Evolutionary conservation across 1,284 basidiomycete species (phyloP).

Genomic region (Ceratobasidium sp.): DNA sequence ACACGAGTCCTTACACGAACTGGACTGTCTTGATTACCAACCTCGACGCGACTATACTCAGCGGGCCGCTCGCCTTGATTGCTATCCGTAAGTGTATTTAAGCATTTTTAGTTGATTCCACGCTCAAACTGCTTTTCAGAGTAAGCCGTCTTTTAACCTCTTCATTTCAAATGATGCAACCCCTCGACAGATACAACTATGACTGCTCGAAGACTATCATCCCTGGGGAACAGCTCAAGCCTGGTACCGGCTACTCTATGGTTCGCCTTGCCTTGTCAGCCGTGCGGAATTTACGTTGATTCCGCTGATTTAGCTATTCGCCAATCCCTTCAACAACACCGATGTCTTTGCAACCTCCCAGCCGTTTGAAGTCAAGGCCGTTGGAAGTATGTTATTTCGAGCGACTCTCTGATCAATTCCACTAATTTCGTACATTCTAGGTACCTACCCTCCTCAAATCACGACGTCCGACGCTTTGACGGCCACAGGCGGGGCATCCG

Average conservation of each 20-base stretch:
- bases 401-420: neutral
- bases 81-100: conserved; percentile 40
- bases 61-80: conserved; percentile 46
- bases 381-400: conserved; percentile 45
- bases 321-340: conserved; percentile 21
- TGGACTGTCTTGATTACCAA: conserved; percentile 49
- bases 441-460: conserved; percentile 48
- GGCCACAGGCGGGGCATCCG: conserved; percentile 27
- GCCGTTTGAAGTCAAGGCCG: conserved; percentile 49
- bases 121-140: neutral
- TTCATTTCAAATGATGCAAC: neutral
- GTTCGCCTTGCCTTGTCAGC: conserved; percentile 19
- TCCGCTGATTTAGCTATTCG: conserved; percentile 18
- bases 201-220: conserved; percentile 49
- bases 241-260: conserved; percentile 47
- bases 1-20: conserved; percentile 46
- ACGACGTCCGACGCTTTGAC: conserved; percentile 38
- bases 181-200: conserved; percentile 36
- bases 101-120: neutral
- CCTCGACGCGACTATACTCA: conserved; percentile 38
- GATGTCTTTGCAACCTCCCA: conserved; percentile 46
- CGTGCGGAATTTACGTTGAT: neutral
- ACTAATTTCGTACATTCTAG: conserved; percentile 7
- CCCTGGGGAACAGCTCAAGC: conserved; percentile 39
- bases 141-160: neutral